phyloP scores from a whole-genome alignment of 129 eudicot genomes.

The Centaurea solstitialis region DNA sequence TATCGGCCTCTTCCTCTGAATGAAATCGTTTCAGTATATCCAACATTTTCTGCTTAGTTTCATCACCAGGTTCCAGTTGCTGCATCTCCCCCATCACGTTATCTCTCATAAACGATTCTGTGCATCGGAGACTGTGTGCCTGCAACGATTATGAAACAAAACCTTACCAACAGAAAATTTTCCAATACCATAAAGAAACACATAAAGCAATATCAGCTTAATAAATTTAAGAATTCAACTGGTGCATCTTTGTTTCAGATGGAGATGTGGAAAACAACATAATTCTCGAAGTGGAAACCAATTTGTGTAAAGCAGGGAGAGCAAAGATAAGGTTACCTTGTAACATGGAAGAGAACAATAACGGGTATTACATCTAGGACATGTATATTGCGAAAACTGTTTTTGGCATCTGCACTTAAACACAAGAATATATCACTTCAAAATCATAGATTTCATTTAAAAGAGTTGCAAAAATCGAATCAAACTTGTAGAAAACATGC shows the following conservation, averaged over 20 bases:
- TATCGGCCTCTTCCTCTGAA: conserved; percentile 73
- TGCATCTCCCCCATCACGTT: conserved; percentile 81
- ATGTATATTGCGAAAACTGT: conserved; percentile 90
- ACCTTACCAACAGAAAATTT: neutral
- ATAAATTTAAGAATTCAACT: neutral
- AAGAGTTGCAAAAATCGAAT: neutral
- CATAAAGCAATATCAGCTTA: neutral
- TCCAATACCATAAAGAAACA: neutral
- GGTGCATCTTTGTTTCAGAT: neutral
- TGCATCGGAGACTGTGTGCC: conserved; percentile 89
- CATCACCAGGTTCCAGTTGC: conserved; percentile 63
- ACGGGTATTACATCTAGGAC: conserved; percentile 88
- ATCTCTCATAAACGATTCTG: conserved; percentile 95
- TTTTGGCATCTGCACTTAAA: conserved; percentile 69
- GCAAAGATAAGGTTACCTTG: conserved; percentile 55
- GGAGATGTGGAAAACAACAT: neutral
- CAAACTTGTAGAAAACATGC: neutral
- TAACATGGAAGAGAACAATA: conserved; percentile 96
- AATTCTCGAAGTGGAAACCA: conserved; percentile 4
- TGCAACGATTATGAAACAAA: conserved; percentile 27
- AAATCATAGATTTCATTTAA: neutral
- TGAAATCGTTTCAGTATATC: conserved; percentile 77
- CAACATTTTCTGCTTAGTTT: conserved; percentile 70
- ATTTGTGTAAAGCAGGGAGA: neutral
- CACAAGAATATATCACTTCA: neutral